Evolutionary conservation across 2,329 filamentous ascomycete genomes (phyloP).

Genomic region (Penicillium sp.): DNA sequence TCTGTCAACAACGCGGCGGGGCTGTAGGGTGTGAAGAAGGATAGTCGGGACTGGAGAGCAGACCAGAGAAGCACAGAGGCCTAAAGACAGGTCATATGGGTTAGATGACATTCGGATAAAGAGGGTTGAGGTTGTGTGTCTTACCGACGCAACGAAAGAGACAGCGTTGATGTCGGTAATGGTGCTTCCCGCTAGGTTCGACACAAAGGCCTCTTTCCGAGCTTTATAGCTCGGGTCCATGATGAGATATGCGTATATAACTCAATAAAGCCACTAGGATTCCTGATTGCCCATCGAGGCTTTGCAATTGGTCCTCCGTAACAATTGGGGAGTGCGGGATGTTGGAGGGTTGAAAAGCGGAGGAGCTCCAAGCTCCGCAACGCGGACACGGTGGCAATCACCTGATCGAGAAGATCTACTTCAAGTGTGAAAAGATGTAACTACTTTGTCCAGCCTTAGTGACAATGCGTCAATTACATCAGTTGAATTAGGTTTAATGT

Average conservation of each 20-base stretch:
- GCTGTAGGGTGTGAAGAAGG: slow-evolving; percentile 78
- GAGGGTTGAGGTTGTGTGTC: slow-evolving; percentile 31
- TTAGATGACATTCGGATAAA: not conserved
- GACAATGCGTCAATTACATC: not conserved
- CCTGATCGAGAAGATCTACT: slow-evolving; percentile 5
- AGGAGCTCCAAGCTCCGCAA: slow-evolving; percentile 2
- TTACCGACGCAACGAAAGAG: slow-evolving; percentile 80
- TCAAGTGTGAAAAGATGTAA: not conserved
- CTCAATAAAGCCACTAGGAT: not conserved
- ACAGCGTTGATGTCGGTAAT: slow-evolving; percentile 86
- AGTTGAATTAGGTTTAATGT: too few relatives aligned
- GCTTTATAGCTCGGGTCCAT: slow-evolving; percentile 72
- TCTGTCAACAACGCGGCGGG: slow-evolving; percentile 70
- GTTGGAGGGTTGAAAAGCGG: not conserved
- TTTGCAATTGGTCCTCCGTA: not conserved
- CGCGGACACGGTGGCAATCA: slow-evolving; percentile 17
- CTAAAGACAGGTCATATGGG: slow-evolving; percentile 49
- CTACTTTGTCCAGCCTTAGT: too few relatives aligned
- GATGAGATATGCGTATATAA: not conserved
- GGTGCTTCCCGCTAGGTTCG: slow-evolving; percentile 79
- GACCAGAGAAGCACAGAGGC: slow-evolving; percentile 85
- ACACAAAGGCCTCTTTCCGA: slow-evolving; percentile 94
- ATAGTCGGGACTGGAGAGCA: slow-evolving; percentile 77
- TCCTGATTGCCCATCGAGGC: not conserved
- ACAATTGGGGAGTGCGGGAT: not conserved